Base-by-base conservation (phyloP, 2,329 filamentous ascomycete species). In the Aspergillus carbonarius region DNA sequence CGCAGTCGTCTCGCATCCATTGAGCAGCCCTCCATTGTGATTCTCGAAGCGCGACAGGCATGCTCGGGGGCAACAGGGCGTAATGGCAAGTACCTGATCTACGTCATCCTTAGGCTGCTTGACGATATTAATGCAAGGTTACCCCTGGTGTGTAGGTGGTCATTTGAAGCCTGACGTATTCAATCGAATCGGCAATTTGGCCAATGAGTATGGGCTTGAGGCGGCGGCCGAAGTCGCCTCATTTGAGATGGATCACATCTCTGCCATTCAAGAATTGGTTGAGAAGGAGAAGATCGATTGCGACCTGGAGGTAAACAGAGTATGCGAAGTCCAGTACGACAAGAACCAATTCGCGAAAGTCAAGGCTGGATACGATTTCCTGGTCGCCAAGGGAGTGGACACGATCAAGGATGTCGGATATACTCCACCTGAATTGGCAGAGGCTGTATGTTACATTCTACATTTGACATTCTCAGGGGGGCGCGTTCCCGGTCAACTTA, bases 111-210 rank as follows among this genome's bases (percentile, higher is more conserved):
- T 15, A 47, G n/a, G 34, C 47, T 37, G 6, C 10, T 48, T 23
- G 35, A 35, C 32, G 55, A 17, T 10, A 23, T 53, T 34, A 9
- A 10, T 37, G 8, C 34, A 35, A 15, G 8, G 20, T 37, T 15
- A 47, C 9, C 7, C 15, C 35, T 60, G 18, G n/a, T 17, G 32
- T 35, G 4, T 46, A 74, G 72, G 69, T 15, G 78, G 78, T 1
- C 78, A 81, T 60, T 49, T 80, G 32, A 74, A 76, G 47, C 78
- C 79, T 3, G 76, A 78, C 60, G 51, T 76, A 9, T 80, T 79
- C 60, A 71, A 70, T 32, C 70, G 71, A 18, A 72, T 76, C 5
- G 62, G 70, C 5, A 72, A 59, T 6, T 65, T 73, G 27, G 70
- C 69, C 10, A 59, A 65, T 4, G 66, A 71, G 23, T 66, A 73